Percentiles rank a stretch among this genome's conserved stretches.
Evolutionary conservation across 164 flowering plant genomes (phyloP).

Genomic region (Macadamia tetraphylla): DNA sequence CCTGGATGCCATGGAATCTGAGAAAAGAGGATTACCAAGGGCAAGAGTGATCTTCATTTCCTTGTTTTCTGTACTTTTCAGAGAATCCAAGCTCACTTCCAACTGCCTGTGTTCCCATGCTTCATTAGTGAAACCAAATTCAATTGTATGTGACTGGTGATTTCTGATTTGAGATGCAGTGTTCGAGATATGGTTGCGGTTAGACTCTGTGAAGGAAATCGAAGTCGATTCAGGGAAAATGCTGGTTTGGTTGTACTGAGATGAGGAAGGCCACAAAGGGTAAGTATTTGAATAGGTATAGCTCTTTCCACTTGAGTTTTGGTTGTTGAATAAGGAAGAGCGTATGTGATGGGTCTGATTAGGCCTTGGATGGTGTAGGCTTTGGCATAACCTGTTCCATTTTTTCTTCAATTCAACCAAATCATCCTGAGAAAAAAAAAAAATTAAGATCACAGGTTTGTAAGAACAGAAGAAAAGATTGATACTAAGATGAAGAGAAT

Average conservation of each 20-base stretch:
- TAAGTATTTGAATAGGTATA: slow-evolving; percentile 24
- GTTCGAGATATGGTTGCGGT: slow-evolving; percentile 13
- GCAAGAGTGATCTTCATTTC: slow-evolving; percentile 69
- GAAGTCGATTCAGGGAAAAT: slow-evolving; percentile 32
- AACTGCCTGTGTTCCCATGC: slow-evolving; percentile 15
- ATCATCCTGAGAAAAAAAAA: slow-evolving; percentile 44
- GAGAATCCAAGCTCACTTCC: slow-evolving; percentile 44
- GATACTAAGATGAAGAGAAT: background rate
- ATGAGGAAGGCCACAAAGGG: slow-evolving; percentile 37
- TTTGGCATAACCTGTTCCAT: slow-evolving; percentile 64
- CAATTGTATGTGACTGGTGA: slow-evolving; percentile 48
- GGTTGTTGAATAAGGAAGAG: slow-evolving; percentile 23
- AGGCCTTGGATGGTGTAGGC: slow-evolving; percentile 41
- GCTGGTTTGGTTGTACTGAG: slow-evolving; percentile 25
- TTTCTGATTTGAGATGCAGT: slow-evolving; percentile 36
- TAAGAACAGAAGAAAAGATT: background rate
- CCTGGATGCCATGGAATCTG: slow-evolving; percentile 15
- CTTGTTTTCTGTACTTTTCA: slow-evolving; percentile 36
- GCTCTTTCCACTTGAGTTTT: slow-evolving; percentile 23
- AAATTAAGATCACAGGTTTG: background rate
- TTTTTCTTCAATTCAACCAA: slow-evolving; percentile 51
- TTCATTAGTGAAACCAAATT: slow-evolving; percentile 35
- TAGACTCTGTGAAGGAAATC: slow-evolving; percentile 36
- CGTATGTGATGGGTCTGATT: slow-evolving; percentile 16
- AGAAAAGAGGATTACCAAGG: slow-evolving; percentile 44